Evolutionary conservation across 768 basidiomycete genomes (phyloP), one percentile per base, ranked within the genome.

Genomic region (Suillus sp.): DNA sequence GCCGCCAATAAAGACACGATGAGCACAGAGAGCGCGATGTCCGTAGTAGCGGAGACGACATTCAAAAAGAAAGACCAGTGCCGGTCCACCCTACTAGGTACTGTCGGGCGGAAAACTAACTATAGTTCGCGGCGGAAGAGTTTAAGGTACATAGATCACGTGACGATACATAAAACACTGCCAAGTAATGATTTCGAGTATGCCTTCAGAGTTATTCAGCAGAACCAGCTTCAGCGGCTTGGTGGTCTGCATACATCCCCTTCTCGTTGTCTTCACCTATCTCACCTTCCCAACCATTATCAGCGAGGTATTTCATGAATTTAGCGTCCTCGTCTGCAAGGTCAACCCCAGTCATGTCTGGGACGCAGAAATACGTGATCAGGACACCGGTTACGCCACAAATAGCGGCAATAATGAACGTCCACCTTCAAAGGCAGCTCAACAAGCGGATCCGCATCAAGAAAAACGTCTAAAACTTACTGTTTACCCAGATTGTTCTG

Each of bases 351-450:
- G 86, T 88, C 82, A 85, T 84, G 68, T 88, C 86, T 34, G 87
- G 86, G 3, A 89, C 81, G 71, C 86, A 88, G 73, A 89, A 84
- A 69, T 85, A 90, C 4, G 89, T 86, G 60, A 89, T 80, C 25
- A 88, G 56, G 59, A 90, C 83, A 25, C 89, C 89, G 10, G 78
- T 73, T 38, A 86, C 76, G 37, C 89, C 88, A 65, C 86, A 88
- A 62, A 87, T 84, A n/a, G 88, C 89, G 63, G 82, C 84, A 68
- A 88, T 82, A 66, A 88, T 88, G 66, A 88, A 88, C 5, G 85
- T 88, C 86, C 85, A 87, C 65, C 84, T 86, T 67, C 42, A 53
- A 27, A 58, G 59, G 65, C 13, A 65, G 47, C 37, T 50, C 3
- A 53, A 25, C 9, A 11, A 59, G 30, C 25, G 4, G 59, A 32